phyloP scores from a whole-genome alignment of 257 asterid genomes.

The Gynochthodes officinalis region DNA sequence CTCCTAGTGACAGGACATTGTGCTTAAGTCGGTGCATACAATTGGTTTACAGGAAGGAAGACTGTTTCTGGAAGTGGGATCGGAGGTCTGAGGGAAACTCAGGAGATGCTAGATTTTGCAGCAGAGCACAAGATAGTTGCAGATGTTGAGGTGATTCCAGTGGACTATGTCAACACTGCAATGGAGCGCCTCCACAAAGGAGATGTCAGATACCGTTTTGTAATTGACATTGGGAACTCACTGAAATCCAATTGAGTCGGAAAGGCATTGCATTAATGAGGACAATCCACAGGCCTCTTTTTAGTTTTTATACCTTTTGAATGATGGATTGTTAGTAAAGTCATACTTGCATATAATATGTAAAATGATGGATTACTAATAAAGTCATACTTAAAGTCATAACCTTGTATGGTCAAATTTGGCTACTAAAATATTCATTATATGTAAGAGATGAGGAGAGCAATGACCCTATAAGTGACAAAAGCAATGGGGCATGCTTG shows the following conservation, averaged over 20 bases:
- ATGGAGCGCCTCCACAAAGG: slow-evolving; percentile 8
- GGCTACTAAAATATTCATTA: too few species aligned
- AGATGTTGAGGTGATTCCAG: slow-evolving; percentile 21
- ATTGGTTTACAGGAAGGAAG: slow-evolving; percentile 7
- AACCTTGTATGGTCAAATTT: too few species aligned
- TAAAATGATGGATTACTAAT: too few species aligned
- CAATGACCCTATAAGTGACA: too few species aligned
- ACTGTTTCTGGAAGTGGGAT: slow-evolving; percentile 20
- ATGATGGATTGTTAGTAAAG: too few species aligned
- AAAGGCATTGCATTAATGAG: background rate
- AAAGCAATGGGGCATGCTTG: too few species aligned
- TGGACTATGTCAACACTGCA: slow-evolving; percentile 21
- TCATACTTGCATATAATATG: too few species aligned
- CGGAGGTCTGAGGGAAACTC: slow-evolving; percentile 23
- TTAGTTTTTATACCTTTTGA: background rate
- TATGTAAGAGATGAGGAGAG: too few species aligned
- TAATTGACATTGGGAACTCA: slow-evolving; percentile 31
- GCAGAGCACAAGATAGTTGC: slow-evolving; percentile 21
- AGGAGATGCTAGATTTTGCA: slow-evolving; percentile 26
- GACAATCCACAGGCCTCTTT: too few species aligned
- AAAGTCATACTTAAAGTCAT: too few species aligned
- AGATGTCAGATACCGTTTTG: slow-evolving; percentile 29
- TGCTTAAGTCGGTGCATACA: background rate
- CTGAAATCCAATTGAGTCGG: background rate
- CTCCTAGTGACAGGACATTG: background rate